These are phyloP conservation scores for Zoysia japonica DNA, from an alignment of 176 grass and related monocot genomes.

Conservation along the genomic window DNA sequence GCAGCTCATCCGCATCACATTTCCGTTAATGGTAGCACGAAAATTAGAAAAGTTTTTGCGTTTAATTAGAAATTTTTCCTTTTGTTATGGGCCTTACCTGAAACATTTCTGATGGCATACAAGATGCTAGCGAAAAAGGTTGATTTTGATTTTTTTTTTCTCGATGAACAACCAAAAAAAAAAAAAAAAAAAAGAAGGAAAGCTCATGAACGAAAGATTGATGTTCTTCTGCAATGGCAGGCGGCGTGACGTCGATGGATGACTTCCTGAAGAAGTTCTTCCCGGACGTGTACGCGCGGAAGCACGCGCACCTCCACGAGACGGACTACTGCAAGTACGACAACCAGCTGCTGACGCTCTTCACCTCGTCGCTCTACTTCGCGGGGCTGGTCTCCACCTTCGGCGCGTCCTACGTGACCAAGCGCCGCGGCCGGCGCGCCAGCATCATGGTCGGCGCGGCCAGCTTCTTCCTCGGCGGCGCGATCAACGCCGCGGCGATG, in stretches of 20 bases:
- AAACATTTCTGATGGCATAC: not conserved
- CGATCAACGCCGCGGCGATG: conserved; percentile 63
- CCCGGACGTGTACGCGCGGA: conserved; percentile 63
- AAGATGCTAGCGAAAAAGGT: too few relatives aligned
- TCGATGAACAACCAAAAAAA: not conserved
- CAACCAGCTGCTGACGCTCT: conserved; percentile 90
- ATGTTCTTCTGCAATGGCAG: conserved; percentile 10
- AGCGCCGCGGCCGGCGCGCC: conserved; percentile 53
- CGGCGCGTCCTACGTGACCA: conserved; percentile 77
- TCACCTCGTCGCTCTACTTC: conserved; percentile 97
- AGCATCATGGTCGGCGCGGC: conserved; percentile 88
- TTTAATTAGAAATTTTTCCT: not conserved
- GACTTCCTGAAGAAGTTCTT: conserved; percentile 90
- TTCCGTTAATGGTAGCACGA: not conserved
- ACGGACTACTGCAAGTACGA: conserved; percentile 99
- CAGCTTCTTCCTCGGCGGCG: conserved; percentile 90
- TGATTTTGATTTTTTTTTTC: too few relatives aligned
- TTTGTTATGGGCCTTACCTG: not conserved
- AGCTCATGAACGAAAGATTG: too few relatives aligned
- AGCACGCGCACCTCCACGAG: conserved; percentile 70
- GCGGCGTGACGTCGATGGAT: conserved; percentile 96
- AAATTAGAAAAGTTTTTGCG: not conserved
- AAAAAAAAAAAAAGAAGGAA: too few relatives aligned
- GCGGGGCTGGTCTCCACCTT: conserved; percentile 90
- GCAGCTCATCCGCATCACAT: not conserved